A percentile compares a stretch with the other conserved stretches of the same genome.
Conservation (phyloP, 371 early-diverging fungal species). For the Mortierella sp. region DNA sequence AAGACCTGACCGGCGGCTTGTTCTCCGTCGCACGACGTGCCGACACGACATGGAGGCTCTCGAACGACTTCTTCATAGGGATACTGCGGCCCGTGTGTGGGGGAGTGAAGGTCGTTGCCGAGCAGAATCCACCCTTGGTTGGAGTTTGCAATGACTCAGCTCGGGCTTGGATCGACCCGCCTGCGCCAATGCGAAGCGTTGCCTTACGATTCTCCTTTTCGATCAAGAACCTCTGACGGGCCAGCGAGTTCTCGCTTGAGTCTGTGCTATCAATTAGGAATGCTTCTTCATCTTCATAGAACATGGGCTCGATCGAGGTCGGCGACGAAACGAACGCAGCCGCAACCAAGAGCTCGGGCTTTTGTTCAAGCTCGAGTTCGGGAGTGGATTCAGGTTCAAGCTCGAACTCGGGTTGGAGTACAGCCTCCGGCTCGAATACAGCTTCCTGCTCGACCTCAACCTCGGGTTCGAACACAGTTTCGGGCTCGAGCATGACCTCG, state of each 20-base stretch:
- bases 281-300: too few relatives aligned
- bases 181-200: slow-evolving; percentile 25
- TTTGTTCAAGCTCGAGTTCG: too few relatives aligned
- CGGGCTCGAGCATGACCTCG: too few relatives aligned
- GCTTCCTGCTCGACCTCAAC: too few relatives aligned
- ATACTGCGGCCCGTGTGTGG: background rate
- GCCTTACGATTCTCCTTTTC: slow-evolving; percentile 41
- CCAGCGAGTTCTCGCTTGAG: background rate
- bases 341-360: too few relatives aligned
- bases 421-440: too few relatives aligned
- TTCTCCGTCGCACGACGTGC: slow-evolving; percentile 10
- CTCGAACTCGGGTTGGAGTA: too few relatives aligned
- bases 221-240: slow-evolving; percentile 19
- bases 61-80: slow-evolving; percentile 12
- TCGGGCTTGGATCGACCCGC: slow-evolving; percentile 28
- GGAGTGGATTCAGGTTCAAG: too few relatives aligned
- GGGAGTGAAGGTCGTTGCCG: background rate
- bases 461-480: too few relatives aligned
- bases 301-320: too few relatives aligned
- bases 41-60: background rate
- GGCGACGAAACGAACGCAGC: too few relatives aligned
- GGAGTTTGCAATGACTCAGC: slow-evolving; percentile 33
- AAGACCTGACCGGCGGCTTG: slow-evolving; percentile 43
- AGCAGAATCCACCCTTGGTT: background rate
- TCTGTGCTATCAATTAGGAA: too few relatives aligned